Percentiles rank a stretch among this genome's conserved stretches.
Conservation (phyloP, 148 eudicot genomes). For the Amaranthus hypochondriacus region DNA sequence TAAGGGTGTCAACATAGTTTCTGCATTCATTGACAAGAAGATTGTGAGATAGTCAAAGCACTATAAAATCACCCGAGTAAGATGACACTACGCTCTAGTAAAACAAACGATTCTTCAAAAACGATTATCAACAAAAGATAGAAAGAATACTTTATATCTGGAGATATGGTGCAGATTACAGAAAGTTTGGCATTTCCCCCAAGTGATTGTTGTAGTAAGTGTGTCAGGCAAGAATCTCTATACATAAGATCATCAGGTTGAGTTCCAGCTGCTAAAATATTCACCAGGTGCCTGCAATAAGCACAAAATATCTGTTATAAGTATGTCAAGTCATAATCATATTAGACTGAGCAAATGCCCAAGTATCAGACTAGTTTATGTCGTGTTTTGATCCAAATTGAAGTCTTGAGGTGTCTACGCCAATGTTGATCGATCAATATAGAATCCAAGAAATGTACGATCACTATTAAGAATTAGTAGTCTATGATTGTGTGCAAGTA, state of each 20-base stretch:
- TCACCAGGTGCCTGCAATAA: slow-evolving; percentile 70
- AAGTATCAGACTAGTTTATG: too few relatives aligned
- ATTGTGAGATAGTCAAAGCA: background rate
- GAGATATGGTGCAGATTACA: slow-evolving; percentile 68
- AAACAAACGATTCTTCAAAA: background rate
- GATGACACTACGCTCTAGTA: background rate
- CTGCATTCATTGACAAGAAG: slow-evolving; percentile 33
- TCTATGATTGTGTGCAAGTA: too few relatives aligned
- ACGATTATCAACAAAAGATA: background rate
- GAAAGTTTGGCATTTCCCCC: slow-evolving; percentile 88
- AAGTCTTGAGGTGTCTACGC: background rate
- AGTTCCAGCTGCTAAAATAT: slow-evolving; percentile 51
- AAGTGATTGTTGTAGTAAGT: slow-evolving; percentile 72
- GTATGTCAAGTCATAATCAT: too few relatives aligned
- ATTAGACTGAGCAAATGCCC: too few relatives aligned
- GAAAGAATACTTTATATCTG: slow-evolving; percentile 58
- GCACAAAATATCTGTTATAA: background rate
- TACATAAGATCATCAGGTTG: slow-evolving; percentile 50
- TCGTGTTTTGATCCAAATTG: background rate
- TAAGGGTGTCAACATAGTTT: slow-evolving; percentile 60
- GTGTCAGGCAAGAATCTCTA: slow-evolving; percentile 64
- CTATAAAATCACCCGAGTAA: background rate
- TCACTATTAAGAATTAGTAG: too few relatives aligned
- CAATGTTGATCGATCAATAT: background rate
- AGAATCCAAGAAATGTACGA: background rate